phyloP scores from a whole-genome alignment of 768 basidiomycete species.

The Fibroporia radiculosa region DNA sequence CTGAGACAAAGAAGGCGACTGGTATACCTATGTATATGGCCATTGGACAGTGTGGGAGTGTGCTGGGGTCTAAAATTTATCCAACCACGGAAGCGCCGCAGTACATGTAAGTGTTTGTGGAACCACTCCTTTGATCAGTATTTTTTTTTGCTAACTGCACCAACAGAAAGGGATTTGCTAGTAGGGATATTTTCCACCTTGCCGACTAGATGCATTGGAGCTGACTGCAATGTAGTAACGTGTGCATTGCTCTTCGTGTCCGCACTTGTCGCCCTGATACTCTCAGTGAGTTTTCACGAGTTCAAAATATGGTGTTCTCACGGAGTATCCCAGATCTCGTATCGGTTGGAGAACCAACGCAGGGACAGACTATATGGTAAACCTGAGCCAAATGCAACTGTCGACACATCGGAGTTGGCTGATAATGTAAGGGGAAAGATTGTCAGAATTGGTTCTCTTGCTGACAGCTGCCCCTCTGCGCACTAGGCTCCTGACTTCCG shows the following conservation, averaged over 20 bases:
- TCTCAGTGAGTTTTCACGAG: conserved; percentile 11
- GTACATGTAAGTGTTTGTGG: conserved; percentile 30
- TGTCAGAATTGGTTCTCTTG: neutral
- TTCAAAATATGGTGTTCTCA: neutral
- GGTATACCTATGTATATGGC: conserved; percentile 34
- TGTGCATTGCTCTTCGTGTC: conserved; percentile 17
- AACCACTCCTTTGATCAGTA: neutral
- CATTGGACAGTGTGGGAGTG: conserved; percentile 35
- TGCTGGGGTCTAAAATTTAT: conserved; percentile 35
- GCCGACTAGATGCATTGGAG: too few relatives aligned
- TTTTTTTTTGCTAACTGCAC: neutral
- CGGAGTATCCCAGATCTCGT: conserved; percentile 1
- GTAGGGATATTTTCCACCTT: too few relatives aligned
- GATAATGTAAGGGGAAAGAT: conserved; percentile 14
- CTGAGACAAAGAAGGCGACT: conserved; percentile 38
- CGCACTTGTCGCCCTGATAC: conserved; percentile 11
- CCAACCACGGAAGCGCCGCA: conserved; percentile 32
- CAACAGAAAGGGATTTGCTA: conserved; percentile 14
- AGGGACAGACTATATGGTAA: conserved; percentile 19
- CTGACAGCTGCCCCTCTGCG: neutral
- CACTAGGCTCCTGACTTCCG: conserved; percentile 10
- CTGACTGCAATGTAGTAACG: conserved; percentile 8
- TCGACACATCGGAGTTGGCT: conserved; percentile 19
- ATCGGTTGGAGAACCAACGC: conserved; percentile 11
- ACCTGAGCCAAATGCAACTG: conserved; percentile 15